Percentiles rank a stretch among this genome's conserved stretches.
Conservation (phyloP, 331 rosid species). For the Quercus lobata region DNA sequence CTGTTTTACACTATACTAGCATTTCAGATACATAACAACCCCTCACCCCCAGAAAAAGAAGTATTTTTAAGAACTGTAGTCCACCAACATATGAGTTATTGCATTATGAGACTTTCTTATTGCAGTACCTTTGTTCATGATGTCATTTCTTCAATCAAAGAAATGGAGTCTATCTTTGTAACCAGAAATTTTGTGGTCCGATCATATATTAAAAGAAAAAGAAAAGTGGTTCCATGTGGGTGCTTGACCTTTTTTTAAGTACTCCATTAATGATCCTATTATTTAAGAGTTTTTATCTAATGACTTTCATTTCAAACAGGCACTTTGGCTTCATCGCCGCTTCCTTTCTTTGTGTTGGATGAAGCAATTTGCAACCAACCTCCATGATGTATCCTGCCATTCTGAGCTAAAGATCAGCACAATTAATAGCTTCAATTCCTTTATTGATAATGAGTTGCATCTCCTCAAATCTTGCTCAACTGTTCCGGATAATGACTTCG, state of each 20-base stretch:
- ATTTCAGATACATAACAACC: no score
- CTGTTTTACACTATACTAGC: no score
- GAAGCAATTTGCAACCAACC: slow-evolving; percentile 30
- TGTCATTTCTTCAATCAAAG: neutral
- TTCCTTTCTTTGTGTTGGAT: slow-evolving; percentile 66
- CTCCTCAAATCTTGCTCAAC: slow-evolving; percentile 51
- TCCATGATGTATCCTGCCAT: slow-evolving; percentile 12
- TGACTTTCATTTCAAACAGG: slow-evolving; percentile 43
- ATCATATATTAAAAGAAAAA: no score
- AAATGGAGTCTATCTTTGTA: neutral
- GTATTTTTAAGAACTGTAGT: no score
- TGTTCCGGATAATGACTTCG: slow-evolving; percentile 46
- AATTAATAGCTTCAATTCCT: slow-evolving; percentile 26
- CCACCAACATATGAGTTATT: no score
- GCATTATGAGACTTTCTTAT: no score
- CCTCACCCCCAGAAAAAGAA: no score
- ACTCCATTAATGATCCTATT: slow-evolving; percentile 4
- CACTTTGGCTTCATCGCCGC: slow-evolving; percentile 94
- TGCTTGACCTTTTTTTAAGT: no score
- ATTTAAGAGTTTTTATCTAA: neutral
- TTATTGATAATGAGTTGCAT: slow-evolving; percentile 51
- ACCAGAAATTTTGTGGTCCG: neutral
- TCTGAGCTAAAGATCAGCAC: neutral
- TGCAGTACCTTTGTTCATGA: neutral
- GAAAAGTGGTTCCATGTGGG: neutral